Evolutionary conservation across 306 rosid species (phyloP).

Genomic region (Rubus parviflorus): DNA sequence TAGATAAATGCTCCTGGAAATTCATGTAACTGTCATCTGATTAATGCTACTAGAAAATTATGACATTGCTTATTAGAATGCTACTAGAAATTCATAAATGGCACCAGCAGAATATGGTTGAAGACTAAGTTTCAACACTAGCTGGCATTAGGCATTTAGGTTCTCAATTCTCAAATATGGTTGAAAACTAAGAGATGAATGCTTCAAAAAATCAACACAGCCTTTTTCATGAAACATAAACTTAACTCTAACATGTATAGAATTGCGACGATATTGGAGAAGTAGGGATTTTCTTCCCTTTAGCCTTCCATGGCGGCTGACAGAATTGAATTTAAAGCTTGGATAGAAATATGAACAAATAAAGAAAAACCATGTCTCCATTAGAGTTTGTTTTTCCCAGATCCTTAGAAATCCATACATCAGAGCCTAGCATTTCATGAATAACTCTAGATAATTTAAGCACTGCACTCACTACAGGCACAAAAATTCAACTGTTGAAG

Average conservation of each 20-base stretch:
- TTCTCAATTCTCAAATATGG: too few relatives aligned
- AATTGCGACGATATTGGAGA: too few relatives aligned
- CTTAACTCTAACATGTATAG: too few relatives aligned
- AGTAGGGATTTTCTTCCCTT: too few relatives aligned
- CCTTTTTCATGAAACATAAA: neutral
- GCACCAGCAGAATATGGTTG: neutral
- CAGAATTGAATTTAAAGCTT: too few relatives aligned
- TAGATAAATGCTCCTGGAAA: neutral
- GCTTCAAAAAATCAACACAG: neutral
- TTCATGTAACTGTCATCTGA: neutral
- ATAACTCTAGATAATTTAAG: neutral
- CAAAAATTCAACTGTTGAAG: neutral
- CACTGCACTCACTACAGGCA: neutral
- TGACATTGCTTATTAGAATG: neutral
- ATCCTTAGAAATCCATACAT: neutral
- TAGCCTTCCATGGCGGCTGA: too few relatives aligned
- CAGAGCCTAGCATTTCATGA: neutral
- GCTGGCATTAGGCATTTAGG: too few relatives aligned
- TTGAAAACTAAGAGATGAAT: neutral
- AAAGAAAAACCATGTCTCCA: neutral
- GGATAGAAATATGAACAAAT: neutral
- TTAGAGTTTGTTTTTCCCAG: neutral
- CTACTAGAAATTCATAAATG: neutral
- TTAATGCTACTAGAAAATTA: neutral
- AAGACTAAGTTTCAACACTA: neutral